Evolutionary conservation across 2,329 filamentous ascomycete species (phyloP).

Genomic region (Diaporthe nobilis): DNA sequence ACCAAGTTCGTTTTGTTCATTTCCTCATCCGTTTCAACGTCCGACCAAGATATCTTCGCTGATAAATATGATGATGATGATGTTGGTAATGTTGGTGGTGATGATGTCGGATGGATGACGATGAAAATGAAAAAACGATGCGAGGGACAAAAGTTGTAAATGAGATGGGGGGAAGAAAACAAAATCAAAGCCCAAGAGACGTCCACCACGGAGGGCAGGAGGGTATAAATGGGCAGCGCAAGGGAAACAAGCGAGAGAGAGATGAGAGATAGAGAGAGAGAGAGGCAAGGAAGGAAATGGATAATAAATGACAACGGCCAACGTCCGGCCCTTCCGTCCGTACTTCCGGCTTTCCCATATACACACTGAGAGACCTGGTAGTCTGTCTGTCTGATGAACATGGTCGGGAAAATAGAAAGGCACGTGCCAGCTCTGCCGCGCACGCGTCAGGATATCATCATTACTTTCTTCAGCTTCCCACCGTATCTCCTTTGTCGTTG

Average conservation of each 20-base stretch:
- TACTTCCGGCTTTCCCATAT: conserved; percentile 3
- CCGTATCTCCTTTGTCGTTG: not conserved
- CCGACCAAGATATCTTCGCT: conserved; percentile 18
- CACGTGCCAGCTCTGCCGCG: conserved; percentile 17
- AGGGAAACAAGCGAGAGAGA: not conserved
- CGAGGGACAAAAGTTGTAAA: not conserved
- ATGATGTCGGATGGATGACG: not conserved
- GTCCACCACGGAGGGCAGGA: conserved; percentile 32
- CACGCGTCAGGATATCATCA: conserved; percentile 20
- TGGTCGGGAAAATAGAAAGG: conserved; percentile 8
- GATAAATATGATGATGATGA: conserved; percentile 6
- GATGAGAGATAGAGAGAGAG: not conserved
- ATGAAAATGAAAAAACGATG: not conserved
- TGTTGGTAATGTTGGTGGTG: not conserved
- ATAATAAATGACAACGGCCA: conserved; percentile 1
- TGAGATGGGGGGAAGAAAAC: not conserved
- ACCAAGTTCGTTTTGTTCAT: not conserved
- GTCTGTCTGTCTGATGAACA: conserved; percentile 34
- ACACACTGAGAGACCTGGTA: conserved; percentile 32
- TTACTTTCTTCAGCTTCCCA: not conserved
- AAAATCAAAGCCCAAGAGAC: conserved; percentile 14
- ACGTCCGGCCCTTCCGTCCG: not conserved
- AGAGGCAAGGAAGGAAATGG: not conserved
- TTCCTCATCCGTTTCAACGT: conserved; percentile 22
- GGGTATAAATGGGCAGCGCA: conserved; percentile 28